These are phyloP conservation scores for Carpediemonas membranifera DNA, from an alignment of 78 protist genomes.

Conservation along the genomic window DNA sequence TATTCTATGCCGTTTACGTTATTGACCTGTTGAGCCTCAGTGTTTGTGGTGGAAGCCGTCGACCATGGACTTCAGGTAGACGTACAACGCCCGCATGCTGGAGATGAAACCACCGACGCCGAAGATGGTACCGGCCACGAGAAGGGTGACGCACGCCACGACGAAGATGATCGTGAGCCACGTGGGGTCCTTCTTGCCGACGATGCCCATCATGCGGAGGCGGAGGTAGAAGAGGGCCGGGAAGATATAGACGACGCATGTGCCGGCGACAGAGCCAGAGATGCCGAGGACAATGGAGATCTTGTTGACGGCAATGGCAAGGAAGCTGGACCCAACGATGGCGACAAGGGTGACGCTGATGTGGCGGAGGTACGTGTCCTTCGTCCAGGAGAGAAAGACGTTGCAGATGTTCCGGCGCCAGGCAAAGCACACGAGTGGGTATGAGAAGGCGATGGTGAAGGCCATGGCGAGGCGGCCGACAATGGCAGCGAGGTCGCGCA, in stretches of 20 bases:
- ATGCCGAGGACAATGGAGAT: neutral
- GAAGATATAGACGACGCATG: conserved; percentile 5
- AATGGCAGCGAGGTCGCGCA: neutral
- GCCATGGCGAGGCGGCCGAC: neutral
- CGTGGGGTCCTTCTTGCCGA: too few species aligned
- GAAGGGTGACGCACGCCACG: too few species aligned
- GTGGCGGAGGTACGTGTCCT: neutral
- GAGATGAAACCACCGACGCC: too few species aligned
- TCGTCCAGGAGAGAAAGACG: neutral
- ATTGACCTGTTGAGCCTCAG: too few species aligned
- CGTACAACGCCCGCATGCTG: too few species aligned
- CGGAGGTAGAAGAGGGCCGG: conserved; percentile 1
- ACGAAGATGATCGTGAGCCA: too few species aligned
- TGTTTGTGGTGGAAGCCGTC: too few species aligned
- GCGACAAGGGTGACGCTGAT: neutral
- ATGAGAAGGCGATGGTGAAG: neutral
- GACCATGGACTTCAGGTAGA: too few species aligned
- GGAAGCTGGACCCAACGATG: neutral
- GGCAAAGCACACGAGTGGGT: conserved; percentile 16
- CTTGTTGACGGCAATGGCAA: neutral
- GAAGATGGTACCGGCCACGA: too few species aligned
- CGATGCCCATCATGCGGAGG: too few species aligned
- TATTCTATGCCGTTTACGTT: too few species aligned
- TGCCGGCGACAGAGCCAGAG: neutral
- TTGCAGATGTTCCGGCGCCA: neutral